These are phyloP conservation scores for Setomelanomma holmii DNA, from an alignment of 2,329 filamentous ascomycete genomes.

Conservation along the genomic window DNA sequence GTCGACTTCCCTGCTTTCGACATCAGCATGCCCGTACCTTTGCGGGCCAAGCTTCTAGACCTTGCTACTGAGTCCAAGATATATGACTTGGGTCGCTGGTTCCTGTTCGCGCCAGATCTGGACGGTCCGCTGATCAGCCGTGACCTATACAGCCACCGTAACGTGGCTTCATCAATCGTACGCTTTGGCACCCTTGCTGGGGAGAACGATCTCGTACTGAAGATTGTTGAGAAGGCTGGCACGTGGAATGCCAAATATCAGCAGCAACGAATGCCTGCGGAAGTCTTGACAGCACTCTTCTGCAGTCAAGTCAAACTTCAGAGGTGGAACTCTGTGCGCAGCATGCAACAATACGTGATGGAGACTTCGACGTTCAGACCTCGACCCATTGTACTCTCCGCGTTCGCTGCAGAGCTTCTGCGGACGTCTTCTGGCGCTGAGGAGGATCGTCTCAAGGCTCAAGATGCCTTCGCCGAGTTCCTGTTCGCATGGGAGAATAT, in stretches of 20 bases:
- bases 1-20: constrained; percentile 56
- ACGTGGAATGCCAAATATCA: constrained; percentile 23
- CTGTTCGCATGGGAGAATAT: constrained; percentile 42
- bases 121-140: constrained; percentile 62
- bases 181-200: constrained; percentile 61
- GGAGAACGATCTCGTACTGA: constrained; percentile 49
- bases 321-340: constrained; percentile 50
- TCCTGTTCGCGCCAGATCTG: constrained; percentile 60
- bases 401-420: constrained; percentile 38
- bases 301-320: constrained; percentile 52
- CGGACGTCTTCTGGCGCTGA: constrained; percentile 25
- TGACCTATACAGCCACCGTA: constrained; percentile 54
- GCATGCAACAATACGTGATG: constrained; percentile 45
- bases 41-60: constrained; percentile 60
- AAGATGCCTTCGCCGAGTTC: constrained; percentile 34
- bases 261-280: constrained; percentile 39
- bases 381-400: constrained; percentile 37
- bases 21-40: constrained; percentile 54
- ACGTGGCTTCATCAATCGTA: constrained; percentile 60
- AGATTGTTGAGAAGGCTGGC: constrained; percentile 35
- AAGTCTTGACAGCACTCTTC: constrained; percentile 49
- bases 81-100: constrained; percentile 60
- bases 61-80: constrained; percentile 55
- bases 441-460: constrained; percentile 19
- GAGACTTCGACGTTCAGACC: constrained; percentile 33